Evolutionary conservation across 2,329 filamentous ascomycete species (phyloP), one percentile per base, ranked within the genome.

Genomic region (Erysiphe pulchra): DNA sequence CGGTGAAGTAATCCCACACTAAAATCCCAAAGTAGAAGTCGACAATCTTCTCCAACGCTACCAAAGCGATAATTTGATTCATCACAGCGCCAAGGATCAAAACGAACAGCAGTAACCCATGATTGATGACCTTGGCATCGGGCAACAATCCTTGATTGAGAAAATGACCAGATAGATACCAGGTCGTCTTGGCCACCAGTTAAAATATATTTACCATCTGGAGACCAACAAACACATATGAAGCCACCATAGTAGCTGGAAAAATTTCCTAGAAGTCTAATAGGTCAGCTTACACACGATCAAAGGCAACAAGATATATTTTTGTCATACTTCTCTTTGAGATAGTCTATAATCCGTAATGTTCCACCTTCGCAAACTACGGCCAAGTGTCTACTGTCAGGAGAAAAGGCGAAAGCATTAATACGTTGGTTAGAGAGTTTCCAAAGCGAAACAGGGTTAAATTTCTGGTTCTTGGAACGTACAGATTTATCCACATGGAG

Each of bases 1-100:
- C 86, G 73, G 61, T 92, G 82, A 54, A 98, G 68, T 87, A 95
- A 95, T 54, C 85, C 85, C 38, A 93, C 84, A 52, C 79, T 93
- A 59, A 98, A 98, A 64, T 98, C 90, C 90, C 90, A 98, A 12
- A 98, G 66, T 48, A 93, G 73, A 16, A 98, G 65, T 47, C 85
- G 71, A 54, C 86, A 83, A 59, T 98, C 90, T 58, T 95, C 87
- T 13, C 87, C 90, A 0, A 98, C 87, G 55, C 84, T 93, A 30
- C 90, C 90, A 55, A 98, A 93, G 1, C 90, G 75, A 62, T 98
- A 98, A 55, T 84, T 95, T 54, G 80, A 75, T 58, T 92, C 84
- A 57, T 98, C 90, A 57, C 90, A 98, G 50, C 86, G 73, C 90
- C 90, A 98, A 0, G 85, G 85, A 59, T 98, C 90, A 59, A 95